phyloP scores from a whole-genome alignment of 345 rosid genomes.

The Toxicodendron radicans region DNA sequence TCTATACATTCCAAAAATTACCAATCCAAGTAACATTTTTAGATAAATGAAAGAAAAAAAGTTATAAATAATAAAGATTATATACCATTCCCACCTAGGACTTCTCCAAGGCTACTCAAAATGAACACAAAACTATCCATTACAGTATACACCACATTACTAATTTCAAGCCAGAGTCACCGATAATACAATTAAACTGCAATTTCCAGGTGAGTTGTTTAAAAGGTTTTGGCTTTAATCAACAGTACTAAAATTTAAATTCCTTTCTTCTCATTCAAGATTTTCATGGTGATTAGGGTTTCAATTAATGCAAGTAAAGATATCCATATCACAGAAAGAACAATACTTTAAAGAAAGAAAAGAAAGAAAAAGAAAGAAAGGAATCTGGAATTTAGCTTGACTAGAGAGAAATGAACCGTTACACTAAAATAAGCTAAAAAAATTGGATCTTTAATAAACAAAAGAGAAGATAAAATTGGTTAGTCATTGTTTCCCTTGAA shows the following conservation, averaged over 20 bases:
- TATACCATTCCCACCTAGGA: background rate
- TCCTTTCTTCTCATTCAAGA: background rate
- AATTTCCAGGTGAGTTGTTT: background rate
- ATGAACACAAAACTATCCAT: background rate
- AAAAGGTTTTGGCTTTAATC: background rate
- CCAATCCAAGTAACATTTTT: no score
- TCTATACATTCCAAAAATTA: no score
- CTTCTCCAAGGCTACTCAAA: background rate
- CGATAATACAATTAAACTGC: background rate
- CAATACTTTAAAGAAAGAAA: background rate
- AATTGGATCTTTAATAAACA: background rate
- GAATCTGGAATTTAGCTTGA: background rate
- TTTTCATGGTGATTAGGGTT: constrained; percentile 1
- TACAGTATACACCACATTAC: background rate
- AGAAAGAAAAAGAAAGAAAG: background rate
- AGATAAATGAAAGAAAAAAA: background rate
- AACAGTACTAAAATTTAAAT: background rate
- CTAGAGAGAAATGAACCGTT: background rate
- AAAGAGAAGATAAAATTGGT: no score
- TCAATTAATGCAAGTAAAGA: background rate
- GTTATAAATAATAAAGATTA: background rate
- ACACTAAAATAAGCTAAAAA: background rate
- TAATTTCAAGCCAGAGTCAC: background rate
- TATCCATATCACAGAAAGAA: background rate
- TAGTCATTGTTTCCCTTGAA: background rate